phyloP scores from a whole-genome alignment of 768 basidiomycete genomes.

The Baorangia bicolor region DNA sequence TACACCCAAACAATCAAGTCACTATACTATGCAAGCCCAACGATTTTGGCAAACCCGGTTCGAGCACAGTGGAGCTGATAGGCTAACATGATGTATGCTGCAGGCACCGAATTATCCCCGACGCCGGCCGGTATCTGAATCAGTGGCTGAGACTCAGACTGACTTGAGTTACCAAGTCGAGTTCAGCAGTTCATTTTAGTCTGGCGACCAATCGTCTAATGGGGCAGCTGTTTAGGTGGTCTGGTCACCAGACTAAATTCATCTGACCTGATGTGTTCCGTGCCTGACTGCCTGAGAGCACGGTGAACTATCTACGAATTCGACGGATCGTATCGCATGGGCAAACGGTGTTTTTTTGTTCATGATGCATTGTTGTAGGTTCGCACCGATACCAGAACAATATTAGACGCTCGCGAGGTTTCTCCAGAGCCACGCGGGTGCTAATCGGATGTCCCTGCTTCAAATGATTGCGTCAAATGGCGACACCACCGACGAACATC shows the following conservation, averaged over 20 bases:
- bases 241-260: too few relatives aligned
- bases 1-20: neutral
- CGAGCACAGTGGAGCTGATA: too few relatives aligned
- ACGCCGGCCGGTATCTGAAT: neutral
- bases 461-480: neutral
- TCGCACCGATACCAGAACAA: too few relatives aligned
- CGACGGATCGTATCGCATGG: too few relatives aligned
- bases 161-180: neutral
- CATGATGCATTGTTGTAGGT: too few relatives aligned
- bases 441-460: too few relatives aligned
- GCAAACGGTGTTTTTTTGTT: too few relatives aligned
- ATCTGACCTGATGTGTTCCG: neutral
- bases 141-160: neutral
- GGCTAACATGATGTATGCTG: neutral
- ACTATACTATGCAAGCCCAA: neutral
- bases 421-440: neutral
- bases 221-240: too few relatives aligned
- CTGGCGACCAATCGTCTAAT: too few relatives aligned
- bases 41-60: too few relatives aligned
- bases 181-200: neutral
- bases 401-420: neutral
- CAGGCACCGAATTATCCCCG: neutral
- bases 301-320: neutral
- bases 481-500: neutral
- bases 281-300: too few relatives aligned